phyloP scores from a whole-genome alignment of 345 rosid species.

The Eutrema heterophyllum region DNA sequence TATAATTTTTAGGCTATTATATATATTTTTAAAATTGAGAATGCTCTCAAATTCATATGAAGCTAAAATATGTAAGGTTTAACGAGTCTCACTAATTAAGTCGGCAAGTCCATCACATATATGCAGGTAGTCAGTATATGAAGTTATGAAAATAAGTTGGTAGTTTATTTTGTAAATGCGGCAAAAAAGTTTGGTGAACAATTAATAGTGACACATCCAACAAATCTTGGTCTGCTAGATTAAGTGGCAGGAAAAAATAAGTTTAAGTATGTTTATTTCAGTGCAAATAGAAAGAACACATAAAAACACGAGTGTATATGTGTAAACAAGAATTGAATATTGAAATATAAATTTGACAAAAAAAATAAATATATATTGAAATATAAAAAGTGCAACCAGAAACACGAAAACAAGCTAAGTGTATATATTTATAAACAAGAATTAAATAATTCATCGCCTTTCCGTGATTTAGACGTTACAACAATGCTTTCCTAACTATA shows the following conservation, averaged over 20 bases:
- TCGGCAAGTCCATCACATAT: background rate
- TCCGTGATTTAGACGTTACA: conserved; percentile 8
- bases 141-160: background rate
- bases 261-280: too few relatives aligned
- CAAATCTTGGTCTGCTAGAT: background rate
- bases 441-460: background rate
- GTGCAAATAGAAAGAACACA: background rate
- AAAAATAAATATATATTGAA: too few relatives aligned
- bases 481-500: conserved; percentile 4
- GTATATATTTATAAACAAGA: background rate
- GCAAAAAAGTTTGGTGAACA: conserved; percentile 5
- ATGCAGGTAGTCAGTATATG: background rate
- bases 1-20: background rate
- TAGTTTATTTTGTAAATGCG: conserved; percentile 1
- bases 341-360: background rate
- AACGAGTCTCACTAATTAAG: background rate
- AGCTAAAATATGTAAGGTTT: background rate
- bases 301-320: conserved; percentile 4
- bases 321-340: background rate
- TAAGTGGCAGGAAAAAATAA: background rate
- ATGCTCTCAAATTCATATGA: background rate
- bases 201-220: background rate
- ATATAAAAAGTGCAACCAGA: background rate
- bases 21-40: background rate
- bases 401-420: background rate